Evolutionary conservation across 2,329 filamentous ascomycete species (phyloP).

Genomic region (Sclerotinia spermophila): DNA sequence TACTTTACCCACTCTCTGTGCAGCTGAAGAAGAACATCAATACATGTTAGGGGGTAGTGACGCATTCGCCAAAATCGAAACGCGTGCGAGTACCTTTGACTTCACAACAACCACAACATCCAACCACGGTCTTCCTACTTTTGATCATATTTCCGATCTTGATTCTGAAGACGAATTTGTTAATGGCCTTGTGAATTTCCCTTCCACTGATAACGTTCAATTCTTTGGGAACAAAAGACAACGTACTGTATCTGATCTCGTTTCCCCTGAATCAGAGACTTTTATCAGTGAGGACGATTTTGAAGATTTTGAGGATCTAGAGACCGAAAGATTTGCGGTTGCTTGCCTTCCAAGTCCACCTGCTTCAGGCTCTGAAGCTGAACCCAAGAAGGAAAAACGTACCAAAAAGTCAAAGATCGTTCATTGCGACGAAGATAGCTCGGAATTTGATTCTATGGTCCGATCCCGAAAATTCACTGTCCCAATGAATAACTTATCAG

Average conservation of each 20-base stretch:
- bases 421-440: conserved; percentile 35
- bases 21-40: conserved; percentile 54
- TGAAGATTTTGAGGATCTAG: conserved; percentile 71
- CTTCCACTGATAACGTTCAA: conserved; percentile 53
- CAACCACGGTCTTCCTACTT: conserved; percentile 62
- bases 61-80: conserved; percentile 37
- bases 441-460: conserved; percentile 38
- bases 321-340: conserved; percentile 58
- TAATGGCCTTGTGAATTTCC: conserved; percentile 69
- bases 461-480: conserved; percentile 38
- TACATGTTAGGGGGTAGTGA: conserved; percentile 42
- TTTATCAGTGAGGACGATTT: conserved; percentile 75
- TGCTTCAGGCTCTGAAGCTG: conserved; percentile 48
- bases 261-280: conserved; percentile 70
- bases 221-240: conserved; percentile 65
- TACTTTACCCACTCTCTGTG: conserved; percentile 57
- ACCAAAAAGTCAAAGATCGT: conserved; percentile 53
- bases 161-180: conserved; percentile 88
- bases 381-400: conserved; percentile 55
- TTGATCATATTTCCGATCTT: conserved; percentile 84
- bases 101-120: conserved; percentile 42
- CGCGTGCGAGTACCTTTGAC: conserved; percentile 47
- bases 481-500: conserved; percentile 35
- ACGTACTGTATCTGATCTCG: conserved; percentile 61
- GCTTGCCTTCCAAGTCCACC: conserved; percentile 62